Evolutionary conservation across 2,329 filamentous ascomycete genomes (phyloP).

Genomic region (Ampelomyces quisqualis): DNA sequence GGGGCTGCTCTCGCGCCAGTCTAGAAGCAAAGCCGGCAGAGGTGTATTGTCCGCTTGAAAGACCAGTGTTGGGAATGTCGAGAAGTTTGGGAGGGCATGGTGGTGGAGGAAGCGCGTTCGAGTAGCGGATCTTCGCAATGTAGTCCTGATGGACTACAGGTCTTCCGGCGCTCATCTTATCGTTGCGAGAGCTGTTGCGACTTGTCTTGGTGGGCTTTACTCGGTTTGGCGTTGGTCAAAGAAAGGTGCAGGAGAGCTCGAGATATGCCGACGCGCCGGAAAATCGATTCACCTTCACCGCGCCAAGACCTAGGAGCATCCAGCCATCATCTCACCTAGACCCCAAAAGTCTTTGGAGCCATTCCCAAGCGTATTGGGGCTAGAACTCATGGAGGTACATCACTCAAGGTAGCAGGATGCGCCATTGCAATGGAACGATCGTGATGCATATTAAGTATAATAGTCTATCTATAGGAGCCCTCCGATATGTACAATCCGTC

Average conservation of each 20-base stretch:
- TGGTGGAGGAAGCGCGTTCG: conserved; percentile 91
- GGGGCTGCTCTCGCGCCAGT: conserved; percentile 83
- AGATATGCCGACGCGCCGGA: conserved; percentile 26
- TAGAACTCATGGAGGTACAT: no score
- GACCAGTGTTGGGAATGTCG: conserved; percentile 90
- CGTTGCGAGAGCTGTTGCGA: conserved; percentile 4
- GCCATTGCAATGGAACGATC: conserved; percentile 23
- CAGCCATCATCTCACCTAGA: conserved; percentile 1
- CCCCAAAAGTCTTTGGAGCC: conserved; percentile 5
- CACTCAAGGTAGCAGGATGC: no score
- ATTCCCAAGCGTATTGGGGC: not conserved
- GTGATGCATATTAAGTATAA: conserved; percentile 33
- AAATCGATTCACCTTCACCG: conserved; percentile 17
- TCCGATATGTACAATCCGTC: conserved; percentile 21
- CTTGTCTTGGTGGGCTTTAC: conserved; percentile 9
- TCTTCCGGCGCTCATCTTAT: conserved; percentile 29
- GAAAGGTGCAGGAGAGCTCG: conserved; percentile 29
- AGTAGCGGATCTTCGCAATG: conserved; percentile 92
- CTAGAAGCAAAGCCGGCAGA: conserved; percentile 86
- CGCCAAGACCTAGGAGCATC: conserved; percentile 19
- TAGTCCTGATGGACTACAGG: conserved; percentile 81
- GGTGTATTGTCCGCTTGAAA: conserved; percentile 84
- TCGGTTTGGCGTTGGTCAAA: conserved; percentile 19
- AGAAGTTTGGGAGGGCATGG: conserved; percentile 94
- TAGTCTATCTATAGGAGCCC: conserved; percentile 21